Evolutionary conservation across 768 basidiomycete species (phyloP), one percentile per base, ranked within the genome.

Genomic region (Podaxis sp.): DNA sequence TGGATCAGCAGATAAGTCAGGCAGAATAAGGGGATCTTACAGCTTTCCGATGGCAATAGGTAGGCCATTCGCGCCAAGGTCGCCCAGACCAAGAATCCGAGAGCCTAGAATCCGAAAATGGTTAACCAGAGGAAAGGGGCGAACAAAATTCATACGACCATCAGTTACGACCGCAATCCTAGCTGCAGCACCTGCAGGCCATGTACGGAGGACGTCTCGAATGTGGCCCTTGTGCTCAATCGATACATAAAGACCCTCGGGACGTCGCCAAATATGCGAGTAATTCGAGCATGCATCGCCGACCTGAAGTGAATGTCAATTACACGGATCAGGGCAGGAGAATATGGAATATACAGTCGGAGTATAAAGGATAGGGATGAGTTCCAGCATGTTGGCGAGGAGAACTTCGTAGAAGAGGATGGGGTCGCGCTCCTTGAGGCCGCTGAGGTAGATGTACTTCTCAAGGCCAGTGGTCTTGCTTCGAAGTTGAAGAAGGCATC

Each of bases 141-240:
- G n/a, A 27, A 73, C 67, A 59, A 76, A 73, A 60, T 62, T 46
- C 66, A 75, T 33, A 33, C 29, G 29, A 33, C 90, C 90, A 69
- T 93, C 90, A 5, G 90, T 92, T 59, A 93, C 89, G 63, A 93
- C 90, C 43, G 86, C 81, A 68, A 93, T 91, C 46, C 87, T 82
- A 2, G 84, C 71, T 11, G 76, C 74, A 55, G 74, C 66, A 41
- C 71, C 72, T 43, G 74, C 71, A 24, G 82, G 79, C 82, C 85
- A 88, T 27, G 78, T 74, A 8, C 77, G 72, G 27, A 91, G 77
- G 43, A 89, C 77, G 29, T 85, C 73, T 22, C 81, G 77, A 64
- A 91, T 85, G 54, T 77, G 80, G 9, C 88, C 89, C 69, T 86
- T 85, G 74, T 90, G 84, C 57, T 85, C 76, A 58, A 88, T 85